These are phyloP conservation scores for Phytopythium litorale DNA, from an alignment of 352 stramenopile genomes.

Conservation along the genomic window DNA sequence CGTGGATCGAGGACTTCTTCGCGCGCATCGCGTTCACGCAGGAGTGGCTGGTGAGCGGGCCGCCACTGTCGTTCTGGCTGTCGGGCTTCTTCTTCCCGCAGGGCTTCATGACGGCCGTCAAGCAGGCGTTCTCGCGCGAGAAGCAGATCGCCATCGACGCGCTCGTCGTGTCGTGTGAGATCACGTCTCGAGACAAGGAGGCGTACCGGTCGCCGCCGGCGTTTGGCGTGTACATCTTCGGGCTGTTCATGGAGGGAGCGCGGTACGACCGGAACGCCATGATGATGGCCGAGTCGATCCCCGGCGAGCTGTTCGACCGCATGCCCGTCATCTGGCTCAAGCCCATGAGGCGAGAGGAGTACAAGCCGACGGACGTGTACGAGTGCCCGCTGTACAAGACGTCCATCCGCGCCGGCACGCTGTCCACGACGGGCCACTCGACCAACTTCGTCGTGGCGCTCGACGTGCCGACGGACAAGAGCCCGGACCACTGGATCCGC, in stretches of 20 bases:
- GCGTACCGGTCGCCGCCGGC: constrained; percentile 50
- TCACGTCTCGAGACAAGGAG: constrained; percentile 74
- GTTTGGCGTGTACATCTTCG: constrained; percentile 93
- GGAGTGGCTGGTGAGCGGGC: constrained; percentile 81
- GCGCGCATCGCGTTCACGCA: constrained; percentile 79
- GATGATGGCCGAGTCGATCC: constrained; percentile 87
- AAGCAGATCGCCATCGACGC: constrained; percentile 92
- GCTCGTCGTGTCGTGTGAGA: constrained; percentile 80
- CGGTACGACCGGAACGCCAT: constrained; percentile 75
- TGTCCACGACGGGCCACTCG: constrained; percentile 92
- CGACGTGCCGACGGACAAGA: constrained; percentile 80
- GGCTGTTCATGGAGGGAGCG: constrained; percentile 94
- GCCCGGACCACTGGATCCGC: constrained; percentile 91
- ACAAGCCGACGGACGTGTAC: constrained; percentile 77
- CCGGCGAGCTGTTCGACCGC: constrained; percentile 86
- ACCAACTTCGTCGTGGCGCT: constrained; percentile 93
- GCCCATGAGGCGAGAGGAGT: constrained; percentile 69
- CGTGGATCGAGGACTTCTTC: constrained; percentile 94
- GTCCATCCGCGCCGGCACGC: constrained; percentile 85
- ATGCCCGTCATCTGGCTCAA: constrained; percentile 93
- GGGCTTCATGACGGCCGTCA: constrained; percentile 94
- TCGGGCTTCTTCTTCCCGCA: constrained; percentile 95
- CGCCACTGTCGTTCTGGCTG: constrained; percentile 88
- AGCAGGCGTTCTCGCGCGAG: constrained; percentile 90
- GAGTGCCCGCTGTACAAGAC: constrained; percentile 94